A percentile compares a stretch with the other conserved stretches of the same genome.
Conservation (phyloP, 2,329 filamentous ascomycete species). For the Elsinoe fawcettii region DNA sequence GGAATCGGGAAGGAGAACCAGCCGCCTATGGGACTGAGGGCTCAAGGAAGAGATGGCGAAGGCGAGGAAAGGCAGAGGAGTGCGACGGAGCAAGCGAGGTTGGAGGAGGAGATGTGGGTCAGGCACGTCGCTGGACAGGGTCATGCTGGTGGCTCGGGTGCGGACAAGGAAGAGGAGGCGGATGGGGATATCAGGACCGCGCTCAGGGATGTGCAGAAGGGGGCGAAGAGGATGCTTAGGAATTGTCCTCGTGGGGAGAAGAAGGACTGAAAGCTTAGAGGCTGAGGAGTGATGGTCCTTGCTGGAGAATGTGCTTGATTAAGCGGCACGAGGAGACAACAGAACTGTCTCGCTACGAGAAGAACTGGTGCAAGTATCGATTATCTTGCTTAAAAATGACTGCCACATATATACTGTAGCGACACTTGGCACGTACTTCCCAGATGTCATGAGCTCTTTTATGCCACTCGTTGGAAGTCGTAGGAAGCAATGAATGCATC, state of each 20-base stretch:
- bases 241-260: constrained; percentile 4
- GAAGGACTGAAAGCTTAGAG: background rate
- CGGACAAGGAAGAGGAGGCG: background rate
- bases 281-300: too few relatives aligned
- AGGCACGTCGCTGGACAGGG: constrained; percentile 19
- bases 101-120: constrained; percentile 22
- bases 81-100: constrained; percentile 18
- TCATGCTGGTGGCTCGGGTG: too few relatives aligned
- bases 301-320: too few relatives aligned
- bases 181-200: background rate
- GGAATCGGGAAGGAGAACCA: background rate
- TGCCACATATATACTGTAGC: too few relatives aligned
- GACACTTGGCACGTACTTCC: too few relatives aligned
- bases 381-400: too few relatives aligned
- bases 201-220: constrained; percentile 11
- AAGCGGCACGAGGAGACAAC: too few relatives aligned
- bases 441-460: background rate
- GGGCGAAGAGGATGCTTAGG: constrained; percentile 13
- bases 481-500: too few relatives aligned
- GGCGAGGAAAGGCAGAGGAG: background rate
- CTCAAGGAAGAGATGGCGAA: background rate
- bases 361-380: too few relatives aligned
- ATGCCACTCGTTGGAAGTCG: too few relatives aligned
- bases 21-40: background rate
- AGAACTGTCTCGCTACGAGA: too few relatives aligned